Evolutionary conservation across 306 rosid species (phyloP).

Genomic region (Glycine latifolia): DNA sequence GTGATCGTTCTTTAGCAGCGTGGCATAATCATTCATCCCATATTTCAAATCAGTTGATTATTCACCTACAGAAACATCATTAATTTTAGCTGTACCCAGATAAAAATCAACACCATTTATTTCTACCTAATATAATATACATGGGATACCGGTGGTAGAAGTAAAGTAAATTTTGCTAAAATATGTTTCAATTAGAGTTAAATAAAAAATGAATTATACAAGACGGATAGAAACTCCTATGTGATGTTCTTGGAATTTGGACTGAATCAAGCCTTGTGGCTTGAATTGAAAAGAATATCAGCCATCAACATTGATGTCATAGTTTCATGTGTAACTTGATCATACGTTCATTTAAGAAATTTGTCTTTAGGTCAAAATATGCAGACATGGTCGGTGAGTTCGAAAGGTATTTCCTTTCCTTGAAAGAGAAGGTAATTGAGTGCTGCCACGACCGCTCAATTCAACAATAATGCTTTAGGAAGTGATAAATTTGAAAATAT

Average conservation of each 20-base stretch:
- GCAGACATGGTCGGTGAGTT: slow-evolving; percentile 40
- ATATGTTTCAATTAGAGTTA: too few species aligned
- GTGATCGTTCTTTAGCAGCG: not conserved
- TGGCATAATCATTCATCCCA: not conserved
- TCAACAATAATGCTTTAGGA: slow-evolving; percentile 10
- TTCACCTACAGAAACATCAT: not conserved
- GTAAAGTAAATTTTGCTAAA: not conserved
- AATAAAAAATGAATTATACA: not conserved
- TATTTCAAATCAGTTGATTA: slow-evolving; percentile 1
- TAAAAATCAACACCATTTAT: not conserved
- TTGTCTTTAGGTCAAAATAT: slow-evolving; percentile 41
- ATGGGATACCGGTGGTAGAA: not conserved
- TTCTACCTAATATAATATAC: not conserved
- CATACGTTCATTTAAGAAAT: slow-evolving; percentile 29
- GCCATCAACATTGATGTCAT: not conserved
- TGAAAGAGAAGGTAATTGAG: slow-evolving; percentile 4
- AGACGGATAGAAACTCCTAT: not conserved
- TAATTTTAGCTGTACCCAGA: not conserved
- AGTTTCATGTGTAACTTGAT: slow-evolving; percentile 3
- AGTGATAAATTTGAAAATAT: not conserved
- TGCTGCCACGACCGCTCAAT: not conserved
- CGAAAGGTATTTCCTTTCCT: slow-evolving; percentile 41
- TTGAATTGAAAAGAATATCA: not conserved
- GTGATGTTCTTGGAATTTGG: slow-evolving; percentile 8
- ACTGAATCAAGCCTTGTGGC: slow-evolving; percentile 19